Conservation (phyloP, 2,329 filamentous ascomycete species). For the Monosporascus sp. region DNA sequence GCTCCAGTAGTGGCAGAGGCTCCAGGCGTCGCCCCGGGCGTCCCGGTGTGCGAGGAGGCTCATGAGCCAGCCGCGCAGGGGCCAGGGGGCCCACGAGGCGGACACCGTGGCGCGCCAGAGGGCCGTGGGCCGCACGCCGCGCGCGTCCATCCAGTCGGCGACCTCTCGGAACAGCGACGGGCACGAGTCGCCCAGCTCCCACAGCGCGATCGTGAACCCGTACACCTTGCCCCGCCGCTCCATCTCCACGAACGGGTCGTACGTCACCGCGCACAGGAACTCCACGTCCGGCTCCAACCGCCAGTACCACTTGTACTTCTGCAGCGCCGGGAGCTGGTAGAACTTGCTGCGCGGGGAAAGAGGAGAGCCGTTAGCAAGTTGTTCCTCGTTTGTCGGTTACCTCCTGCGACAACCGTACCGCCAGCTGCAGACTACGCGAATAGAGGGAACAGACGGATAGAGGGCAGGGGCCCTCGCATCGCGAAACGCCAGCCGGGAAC, state of each 20-base stretch:
- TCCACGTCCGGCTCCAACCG: conserved; percentile 39
- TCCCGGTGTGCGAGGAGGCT: conserved; percentile 33
- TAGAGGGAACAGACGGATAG: too few relatives aligned
- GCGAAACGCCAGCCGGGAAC: not conserved
- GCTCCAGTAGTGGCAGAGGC: conserved; percentile 42
- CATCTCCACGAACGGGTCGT: conserved; percentile 43
- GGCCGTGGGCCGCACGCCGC: conserved; percentile 27
- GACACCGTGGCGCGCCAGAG: conserved; percentile 37
- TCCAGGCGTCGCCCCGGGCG: conserved; percentile 36
- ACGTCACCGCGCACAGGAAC: conserved; percentile 41
- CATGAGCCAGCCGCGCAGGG: conserved; percentile 31
- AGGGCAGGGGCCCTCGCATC: not conserved
- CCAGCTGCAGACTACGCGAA: too few relatives aligned
- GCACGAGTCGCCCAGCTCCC: conserved; percentile 37
- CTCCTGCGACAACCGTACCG: too few relatives aligned
- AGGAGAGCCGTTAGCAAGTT: not conserved
- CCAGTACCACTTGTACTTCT: conserved; percentile 43
- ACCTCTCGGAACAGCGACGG: conserved; percentile 36
- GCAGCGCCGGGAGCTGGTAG: conserved; percentile 35
- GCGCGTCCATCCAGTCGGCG: conserved; percentile 35
- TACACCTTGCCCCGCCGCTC: conserved; percentile 37
- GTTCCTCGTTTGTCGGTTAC: not conserved
- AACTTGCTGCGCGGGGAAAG: conserved; percentile 28
- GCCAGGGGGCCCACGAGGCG: conserved; percentile 37
- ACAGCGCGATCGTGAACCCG: conserved; percentile 38